Base-by-base conservation (phyloP, 2,329 filamentous ascomycete genomes). In the Cryoendolithus antarcticus region DNA sequence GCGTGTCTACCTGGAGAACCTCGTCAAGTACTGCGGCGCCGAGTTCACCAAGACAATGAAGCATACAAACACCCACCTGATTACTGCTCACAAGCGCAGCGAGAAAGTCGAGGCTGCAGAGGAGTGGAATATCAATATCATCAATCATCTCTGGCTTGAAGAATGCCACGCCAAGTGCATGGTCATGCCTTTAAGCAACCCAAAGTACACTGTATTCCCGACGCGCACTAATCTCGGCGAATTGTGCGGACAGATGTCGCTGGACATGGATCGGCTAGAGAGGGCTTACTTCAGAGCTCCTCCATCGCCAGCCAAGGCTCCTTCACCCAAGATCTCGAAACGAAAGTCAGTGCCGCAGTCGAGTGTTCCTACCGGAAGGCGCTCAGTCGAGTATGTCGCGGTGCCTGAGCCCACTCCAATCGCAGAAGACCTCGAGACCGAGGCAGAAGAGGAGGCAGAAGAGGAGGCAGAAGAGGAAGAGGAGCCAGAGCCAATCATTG, bases 141-240 rank as follows among this genome's bases (percentile, higher is more conserved):
- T 94, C 51, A 98, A 96, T 58, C 91, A 98, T 57, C 70, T 98
- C 1, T 98, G 91, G 91, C 72, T 98, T 33, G 91, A 98, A 60
- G 91, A 98, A 56, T 93, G 86, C 61, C 98, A 96, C 56, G 86
- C 89, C 2, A 86, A 82, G 57, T 94, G 86, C 65, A 73, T 82
- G 54, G 66, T 81, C 42, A 81, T 85, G 56, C 74, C 75, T 1
- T 64, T 88, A 13, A 81, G 82, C 4, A 75, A 83, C 37, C 68
- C 73, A 6, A 80, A 81, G 46, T 98, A 93, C 57, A 85, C 74
- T 1, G 80, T 86, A 55, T 98, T 96, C 49, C 91, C 91, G 10
- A 72, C 74, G 8, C 75, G 86, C 41, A 96, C 89, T 2, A 96
- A 98, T 56, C 70, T 98, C 4, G 83, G 86, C 37, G 91, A 96